Evolutionary conservation across 805 yeast species (phyloP), one percentile per base, ranked within the genome.

Genomic region (Ogataea allantospora): DNA sequence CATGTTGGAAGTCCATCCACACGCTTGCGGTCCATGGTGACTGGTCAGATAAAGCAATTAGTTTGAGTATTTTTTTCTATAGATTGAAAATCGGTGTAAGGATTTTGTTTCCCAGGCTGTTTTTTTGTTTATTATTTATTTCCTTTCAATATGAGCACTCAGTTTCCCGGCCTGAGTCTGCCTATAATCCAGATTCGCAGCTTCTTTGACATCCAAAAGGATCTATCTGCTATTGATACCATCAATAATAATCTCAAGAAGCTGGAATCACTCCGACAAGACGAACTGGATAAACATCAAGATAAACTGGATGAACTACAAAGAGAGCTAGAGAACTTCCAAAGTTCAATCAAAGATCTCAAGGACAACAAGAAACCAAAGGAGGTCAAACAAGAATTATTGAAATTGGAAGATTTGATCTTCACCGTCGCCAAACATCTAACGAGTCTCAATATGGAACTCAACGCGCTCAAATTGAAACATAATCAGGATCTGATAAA

Each of bases 1-100:
- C 95, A 85, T 9, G 75, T 66, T 1, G 95, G 95, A 18, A 84
- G 63, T 7, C 65, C 65, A 2, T 58, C 57, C 6, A 57, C 54
- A 27, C 58, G 51, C 28, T 54, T 51, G 46, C 58, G 50, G 24
- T 57, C 57, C 55, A 53, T 54, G 22, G 25, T 18, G 27, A 35
- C 14, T 13, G 6, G 18, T 22, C 23, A 22, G 15, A 20, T 12
- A 23, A 13, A 30, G 25, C n/a, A n/a, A 11, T 18, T 14, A 18
- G 13, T 17, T 13, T 23, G 18, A 18, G 13, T 12, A 19, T 25
- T 36, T 36, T 30, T 35, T 24, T n/a, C 12, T 13, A 10, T 24
- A 15, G 17, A 17, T 9, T n/a, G 7, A 4, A 21, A 7, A 4
- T 28, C 20, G 37, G 42, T 38, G 37, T 25, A 28, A 30, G 33